Evolutionary conservation across 306 rosid genomes (phyloP).

Genomic region (Begonia peltatifolia): DNA sequence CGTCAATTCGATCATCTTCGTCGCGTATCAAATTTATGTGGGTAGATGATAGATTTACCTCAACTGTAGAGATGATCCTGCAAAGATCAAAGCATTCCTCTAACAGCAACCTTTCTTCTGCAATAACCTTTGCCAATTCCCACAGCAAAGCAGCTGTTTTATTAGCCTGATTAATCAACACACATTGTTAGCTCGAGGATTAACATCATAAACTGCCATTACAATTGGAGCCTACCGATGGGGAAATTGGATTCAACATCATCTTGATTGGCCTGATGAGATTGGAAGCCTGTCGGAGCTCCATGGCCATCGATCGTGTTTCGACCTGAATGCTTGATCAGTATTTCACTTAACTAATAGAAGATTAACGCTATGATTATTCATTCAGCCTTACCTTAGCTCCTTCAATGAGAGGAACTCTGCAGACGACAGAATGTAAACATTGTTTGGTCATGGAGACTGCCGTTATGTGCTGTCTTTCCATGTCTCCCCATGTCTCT

Average conservation of each 20-base stretch:
- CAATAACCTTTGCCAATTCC: constrained; percentile 46
- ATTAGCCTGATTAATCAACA: constrained; percentile 29
- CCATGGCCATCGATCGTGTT: constrained; percentile 17
- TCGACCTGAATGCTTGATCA: constrained; percentile 24
- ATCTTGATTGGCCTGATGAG: constrained; percentile 33
- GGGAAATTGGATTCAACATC: constrained; percentile 21
- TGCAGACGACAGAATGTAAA: constrained; percentile 49
- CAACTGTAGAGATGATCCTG: constrained; percentile 24
- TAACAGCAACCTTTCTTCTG: constrained; percentile 47
- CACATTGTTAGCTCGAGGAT: neutral
- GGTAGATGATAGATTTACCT: constrained; percentile 25
- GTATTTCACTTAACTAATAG: constrained; percentile 2
- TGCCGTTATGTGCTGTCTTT: constrained; percentile 44
- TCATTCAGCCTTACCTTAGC: constrained; percentile 30
- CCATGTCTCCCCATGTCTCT: constrained; percentile 55
- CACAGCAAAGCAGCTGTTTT: constrained; percentile 32
- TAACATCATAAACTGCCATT: neutral
- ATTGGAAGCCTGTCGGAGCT: constrained; percentile 33
- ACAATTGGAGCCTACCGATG: constrained; percentile 10
- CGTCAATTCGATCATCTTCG: neutral
- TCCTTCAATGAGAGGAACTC: constrained; percentile 56
- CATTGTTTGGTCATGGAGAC: constrained; percentile 32
- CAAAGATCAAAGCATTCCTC: constrained; percentile 46
- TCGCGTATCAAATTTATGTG: too few relatives aligned
- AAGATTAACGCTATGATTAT: neutral